phyloP scores from a whole-genome alignment of 2,329 filamentous ascomycete genomes.

The Arthrobotrys sinensis region DNA sequence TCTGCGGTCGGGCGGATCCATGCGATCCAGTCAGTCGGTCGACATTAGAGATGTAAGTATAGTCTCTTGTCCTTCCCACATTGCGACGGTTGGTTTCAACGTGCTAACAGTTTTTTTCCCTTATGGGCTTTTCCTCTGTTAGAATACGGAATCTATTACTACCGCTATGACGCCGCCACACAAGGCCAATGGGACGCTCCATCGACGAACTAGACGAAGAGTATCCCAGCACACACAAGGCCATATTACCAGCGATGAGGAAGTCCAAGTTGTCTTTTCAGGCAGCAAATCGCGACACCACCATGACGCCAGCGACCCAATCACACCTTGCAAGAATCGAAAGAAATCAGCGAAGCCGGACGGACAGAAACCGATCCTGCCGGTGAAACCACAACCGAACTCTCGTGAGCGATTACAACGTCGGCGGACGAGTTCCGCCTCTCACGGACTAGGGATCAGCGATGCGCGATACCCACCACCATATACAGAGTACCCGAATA shows the following conservation, averaged over 20 bases:
- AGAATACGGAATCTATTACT: constrained; percentile 52
- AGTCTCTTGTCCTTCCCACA: constrained; percentile 28
- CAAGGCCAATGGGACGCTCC: constrained; percentile 32
- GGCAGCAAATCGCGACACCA: constrained; percentile 19
- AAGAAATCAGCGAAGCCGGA: constrained; percentile 20
- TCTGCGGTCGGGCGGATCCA: constrained; percentile 30
- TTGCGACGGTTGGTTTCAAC: constrained; percentile 14
- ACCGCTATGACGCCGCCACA: constrained; percentile 39
- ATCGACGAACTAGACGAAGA: constrained; percentile 36
- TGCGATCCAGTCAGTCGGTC: constrained; percentile 41
- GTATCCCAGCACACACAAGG: constrained; percentile 28
- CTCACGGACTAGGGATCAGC: constrained; percentile 30
- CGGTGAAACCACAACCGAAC: constrained; percentile 46
- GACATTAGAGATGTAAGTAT: constrained; percentile 58
- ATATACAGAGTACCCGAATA: constrained; percentile 45
- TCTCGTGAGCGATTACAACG: constrained; percentile 41
- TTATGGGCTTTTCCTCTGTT: constrained; percentile 21
- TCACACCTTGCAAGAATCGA: constrained; percentile 48
- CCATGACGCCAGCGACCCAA: constrained; percentile 24
- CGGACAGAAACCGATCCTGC: constrained; percentile 41
- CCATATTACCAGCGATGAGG: constrained; percentile 47
- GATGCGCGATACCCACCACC: constrained; percentile 42
- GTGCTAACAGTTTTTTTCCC: constrained; percentile 45
- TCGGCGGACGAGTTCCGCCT: constrained; percentile 12
- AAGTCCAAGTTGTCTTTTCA: constrained; percentile 46